phyloP scores from a whole-genome alignment of 176 grass and related monocot species.

The Eremochloa ophiuroides region DNA sequence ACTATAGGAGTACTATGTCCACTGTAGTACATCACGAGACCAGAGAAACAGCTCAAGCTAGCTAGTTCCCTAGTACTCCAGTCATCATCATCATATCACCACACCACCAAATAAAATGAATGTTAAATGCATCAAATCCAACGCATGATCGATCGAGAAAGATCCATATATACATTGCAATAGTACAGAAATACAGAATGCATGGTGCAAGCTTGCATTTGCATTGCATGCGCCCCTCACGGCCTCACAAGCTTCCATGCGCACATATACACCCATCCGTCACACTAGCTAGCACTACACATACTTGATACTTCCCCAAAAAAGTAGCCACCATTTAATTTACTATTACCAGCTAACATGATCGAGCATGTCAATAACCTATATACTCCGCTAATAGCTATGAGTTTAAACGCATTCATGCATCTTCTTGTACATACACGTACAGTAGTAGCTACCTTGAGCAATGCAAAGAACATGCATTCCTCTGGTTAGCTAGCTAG shows the following conservation, averaged over 20 bases:
- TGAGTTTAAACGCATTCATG: background rate
- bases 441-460: background rate
- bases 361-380: background rate
- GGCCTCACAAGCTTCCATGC: too few species aligned
- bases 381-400: too few species aligned
- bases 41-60: background rate
- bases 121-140: background rate
- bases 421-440: background rate
- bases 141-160: background rate
- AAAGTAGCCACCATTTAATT: background rate
- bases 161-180: background rate
- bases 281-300: too few species aligned
- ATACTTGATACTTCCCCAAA: background rate
- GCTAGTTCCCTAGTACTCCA: too few species aligned
- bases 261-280: background rate
- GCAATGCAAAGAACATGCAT: background rate
- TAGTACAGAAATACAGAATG: background rate
- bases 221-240: background rate
- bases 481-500: background rate
- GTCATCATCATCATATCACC: too few species aligned
- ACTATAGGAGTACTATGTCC: too few species aligned
- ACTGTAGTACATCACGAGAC: background rate
- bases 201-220: too few species aligned
- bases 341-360: background rate
- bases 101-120: background rate